Conservation (phyloP, 2,329 filamentous ascomycete genomes). For the Penicillium sp. region DNA sequence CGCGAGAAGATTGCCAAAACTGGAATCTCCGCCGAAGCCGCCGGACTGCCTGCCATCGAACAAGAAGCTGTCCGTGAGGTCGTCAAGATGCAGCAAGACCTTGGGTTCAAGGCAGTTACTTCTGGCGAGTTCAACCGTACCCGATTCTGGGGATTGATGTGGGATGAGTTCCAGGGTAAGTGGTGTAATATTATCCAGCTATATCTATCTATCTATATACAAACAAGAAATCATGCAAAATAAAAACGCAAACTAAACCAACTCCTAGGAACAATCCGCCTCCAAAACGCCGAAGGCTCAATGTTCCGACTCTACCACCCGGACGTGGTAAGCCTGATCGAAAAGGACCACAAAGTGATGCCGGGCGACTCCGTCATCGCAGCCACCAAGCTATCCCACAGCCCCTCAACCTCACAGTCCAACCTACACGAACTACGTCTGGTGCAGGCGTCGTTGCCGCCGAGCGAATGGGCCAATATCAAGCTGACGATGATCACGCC, state of each 20-base stretch:
- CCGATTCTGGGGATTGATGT: slow-evolving; percentile 26
- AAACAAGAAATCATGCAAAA: neutral
- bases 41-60: slow-evolving; percentile 6
- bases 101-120: slow-evolving; percentile 21
- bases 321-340: slow-evolving; percentile 28
- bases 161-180: slow-evolving; percentile 25
- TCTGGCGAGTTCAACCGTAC: slow-evolving; percentile 26
- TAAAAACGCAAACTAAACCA: slow-evolving; percentile 45
- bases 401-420: slow-evolving; percentile 12
- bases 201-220: neutral
- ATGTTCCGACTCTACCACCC: slow-evolving; percentile 30
- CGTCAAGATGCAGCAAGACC: slow-evolving; percentile 22
- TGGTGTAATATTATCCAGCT: neutral
- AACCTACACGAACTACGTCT: slow-evolving; percentile 26
- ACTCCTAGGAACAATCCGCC: slow-evolving; percentile 44
- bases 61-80: slow-evolving; percentile 18
- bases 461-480: slow-evolving; percentile 61
- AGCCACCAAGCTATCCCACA: slow-evolving; percentile 25
- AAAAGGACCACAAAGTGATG: slow-evolving; percentile 29
- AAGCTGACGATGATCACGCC: slow-evolving; percentile 68
- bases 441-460: slow-evolving; percentile 44
- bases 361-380: slow-evolving; percentile 29
- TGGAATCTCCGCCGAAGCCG: slow-evolving; percentile 19
- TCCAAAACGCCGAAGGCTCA: slow-evolving; percentile 27
- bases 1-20: slow-evolving; percentile 20